These are phyloP conservation scores for Aureobasidium sp. DNA, from an alignment of 2,329 filamentous ascomycete genomes.

Conservation along the genomic window DNA sequence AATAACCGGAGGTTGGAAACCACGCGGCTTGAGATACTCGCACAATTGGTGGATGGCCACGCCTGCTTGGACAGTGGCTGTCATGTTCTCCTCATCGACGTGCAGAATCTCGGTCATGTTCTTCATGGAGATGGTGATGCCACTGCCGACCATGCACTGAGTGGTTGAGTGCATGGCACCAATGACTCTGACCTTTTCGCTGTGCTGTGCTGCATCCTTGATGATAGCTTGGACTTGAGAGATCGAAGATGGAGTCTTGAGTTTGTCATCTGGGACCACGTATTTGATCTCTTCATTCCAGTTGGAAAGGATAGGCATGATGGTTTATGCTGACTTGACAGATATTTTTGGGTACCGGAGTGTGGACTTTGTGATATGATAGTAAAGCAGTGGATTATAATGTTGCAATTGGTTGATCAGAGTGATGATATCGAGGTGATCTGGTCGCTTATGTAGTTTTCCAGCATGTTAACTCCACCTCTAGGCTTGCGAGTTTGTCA, in stretches of 20 bases:
- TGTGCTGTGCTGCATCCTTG: conserved; percentile 10
- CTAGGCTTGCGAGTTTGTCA: neutral
- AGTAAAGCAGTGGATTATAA: neutral
- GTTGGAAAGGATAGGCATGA: conserved; percentile 3
- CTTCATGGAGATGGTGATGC: conserved; percentile 8
- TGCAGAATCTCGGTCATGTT: conserved; percentile 12
- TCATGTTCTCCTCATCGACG: conserved; percentile 13
- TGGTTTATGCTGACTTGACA: neutral
- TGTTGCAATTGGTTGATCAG: neutral
- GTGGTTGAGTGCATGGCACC: conserved; percentile 17
- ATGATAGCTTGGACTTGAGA: conserved; percentile 13
- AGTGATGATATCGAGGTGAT: neutral
- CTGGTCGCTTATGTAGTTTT: neutral
- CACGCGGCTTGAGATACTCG: conserved; percentile 14
- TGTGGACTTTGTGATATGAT: neutral
- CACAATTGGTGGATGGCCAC: conserved; percentile 15
- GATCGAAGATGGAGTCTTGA: conserved; percentile 13
- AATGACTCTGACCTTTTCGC: conserved; percentile 15
- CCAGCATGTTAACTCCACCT: neutral
- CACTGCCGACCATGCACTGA: conserved; percentile 13
- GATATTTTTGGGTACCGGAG: too few species aligned
- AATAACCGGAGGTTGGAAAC: conserved; percentile 15
- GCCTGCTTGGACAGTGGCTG: conserved; percentile 14
- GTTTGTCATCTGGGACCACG: conserved; percentile 14
- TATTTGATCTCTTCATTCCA: conserved; percentile 17